Conservation (phyloP, 768 basidiomycete species). For the Paxillus ammoniavirescens region DNA sequence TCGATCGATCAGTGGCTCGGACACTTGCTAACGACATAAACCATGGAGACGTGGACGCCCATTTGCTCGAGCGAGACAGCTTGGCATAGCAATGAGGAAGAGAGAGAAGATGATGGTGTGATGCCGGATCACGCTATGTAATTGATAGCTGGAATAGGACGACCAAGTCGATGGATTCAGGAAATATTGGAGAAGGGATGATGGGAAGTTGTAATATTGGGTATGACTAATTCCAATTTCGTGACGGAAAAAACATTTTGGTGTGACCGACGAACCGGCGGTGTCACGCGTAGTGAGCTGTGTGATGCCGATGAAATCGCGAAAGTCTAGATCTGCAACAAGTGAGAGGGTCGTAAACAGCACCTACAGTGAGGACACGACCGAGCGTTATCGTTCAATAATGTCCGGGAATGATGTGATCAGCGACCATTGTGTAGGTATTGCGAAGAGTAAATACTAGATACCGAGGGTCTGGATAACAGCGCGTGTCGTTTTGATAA, state of each 20-base stretch:
- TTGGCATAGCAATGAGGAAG: not conserved
- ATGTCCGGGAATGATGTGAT: not conserved
- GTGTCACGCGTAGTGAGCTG: not conserved
- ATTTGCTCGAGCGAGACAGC: too few relatives aligned
- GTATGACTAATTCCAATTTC: constrained; percentile 12
- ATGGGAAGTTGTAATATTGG: not conserved
- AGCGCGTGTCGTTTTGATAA: not conserved
- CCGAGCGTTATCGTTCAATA: not conserved
- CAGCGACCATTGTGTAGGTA: not conserved
- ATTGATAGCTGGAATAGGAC: not conserved
- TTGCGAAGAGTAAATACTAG: not conserved
- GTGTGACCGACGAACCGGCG: too few relatives aligned
- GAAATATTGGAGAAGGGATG: not conserved
- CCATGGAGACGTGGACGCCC: not conserved
- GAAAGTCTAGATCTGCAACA: not conserved
- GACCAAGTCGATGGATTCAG: not conserved
- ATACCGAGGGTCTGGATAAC: not conserved
- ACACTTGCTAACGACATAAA: not conserved
- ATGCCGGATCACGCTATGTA: too few relatives aligned
- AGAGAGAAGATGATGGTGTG: not conserved
- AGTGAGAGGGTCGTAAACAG: not conserved
- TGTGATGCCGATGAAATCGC: not conserved
- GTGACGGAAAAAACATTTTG: constrained; percentile 1
- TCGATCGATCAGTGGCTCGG: too few relatives aligned
- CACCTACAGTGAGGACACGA: not conserved